Base-by-base conservation (phyloP, 371 early-diverging fungal genomes). In the Parasitella parasitica region DNA sequence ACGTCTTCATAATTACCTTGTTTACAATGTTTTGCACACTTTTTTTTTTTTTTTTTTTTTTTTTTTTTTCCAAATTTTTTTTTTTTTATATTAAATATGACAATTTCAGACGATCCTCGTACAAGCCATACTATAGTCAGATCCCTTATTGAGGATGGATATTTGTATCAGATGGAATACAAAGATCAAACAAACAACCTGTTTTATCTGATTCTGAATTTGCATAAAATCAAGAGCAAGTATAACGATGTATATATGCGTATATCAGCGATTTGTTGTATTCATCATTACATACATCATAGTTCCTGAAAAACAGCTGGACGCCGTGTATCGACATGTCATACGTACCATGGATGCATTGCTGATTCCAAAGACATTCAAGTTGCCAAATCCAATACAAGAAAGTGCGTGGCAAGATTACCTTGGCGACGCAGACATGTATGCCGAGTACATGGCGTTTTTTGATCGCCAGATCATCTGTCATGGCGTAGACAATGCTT, bases 381-480 rank as follows among this genome's bases (percentile, higher is more conserved):
- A 60, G 56, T 28, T 60, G 49, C 43, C 24, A n/a, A 28, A 48
- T 52, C 32, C 48, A 12, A 27, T 59, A 12, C 16, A 54, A n/a
- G 18, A 41, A 13, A 37, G 38, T 22, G 61, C 52, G 22, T 73
- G 73, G 73, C 61, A 61, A 51, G 62, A 64, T 13, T 49, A 67
- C 46, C 59, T 73, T 22, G 73, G 73, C 11, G 54, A 70, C 39
- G 24, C 35, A 43, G 60, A 57, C 15, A 50, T 54, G 49, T 76
- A 76, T 51, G 38, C 58, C 15, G 49, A 49, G 2, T 73, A 67
- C 51, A 64, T 76, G 4, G 24, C 36, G 7, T 76, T 76, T 49
- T 76, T 76, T 64, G 61, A 59, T 27, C 51, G 62, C 0, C 63
- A 73, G 30, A 54, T 71, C 9, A 30, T 52, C 11, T 54, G 26